phyloP scores from a whole-genome alignment of 768 basidiomycete genomes.

The Glaciozyma antarctica region DNA sequence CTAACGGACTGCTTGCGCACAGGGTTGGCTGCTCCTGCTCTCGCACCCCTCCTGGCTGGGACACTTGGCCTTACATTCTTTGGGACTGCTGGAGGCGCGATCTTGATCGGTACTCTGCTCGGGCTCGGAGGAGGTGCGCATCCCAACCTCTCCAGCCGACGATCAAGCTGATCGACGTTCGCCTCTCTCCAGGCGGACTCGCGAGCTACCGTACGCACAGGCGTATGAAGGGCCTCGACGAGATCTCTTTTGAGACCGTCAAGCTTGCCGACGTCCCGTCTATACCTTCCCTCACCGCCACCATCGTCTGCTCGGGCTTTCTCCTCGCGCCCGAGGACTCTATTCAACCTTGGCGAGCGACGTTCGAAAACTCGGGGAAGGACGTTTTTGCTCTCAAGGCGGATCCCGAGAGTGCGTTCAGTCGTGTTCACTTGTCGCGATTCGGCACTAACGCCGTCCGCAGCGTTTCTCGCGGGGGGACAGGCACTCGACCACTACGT shows the following conservation, averaged over 20 bases:
- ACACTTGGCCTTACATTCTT: slow-evolving; percentile 26
- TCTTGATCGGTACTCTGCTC: slow-evolving; percentile 34
- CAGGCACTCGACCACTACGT: slow-evolving; percentile 37
- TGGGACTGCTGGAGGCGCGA: slow-evolving; percentile 29
- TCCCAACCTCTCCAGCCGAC: neutral
- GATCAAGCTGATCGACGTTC: neutral
- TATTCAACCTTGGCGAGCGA: slow-evolving; percentile 36
- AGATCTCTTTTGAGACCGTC: slow-evolving; percentile 29
- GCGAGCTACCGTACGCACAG: slow-evolving; percentile 32
- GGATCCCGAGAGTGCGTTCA: slow-evolving; percentile 38
- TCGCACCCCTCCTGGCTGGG: slow-evolving; percentile 29
- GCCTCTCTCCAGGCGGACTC: slow-evolving; percentile 16
- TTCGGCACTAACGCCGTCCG: neutral
- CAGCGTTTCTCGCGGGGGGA: slow-evolving; percentile 38
- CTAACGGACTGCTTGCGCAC: neutral
- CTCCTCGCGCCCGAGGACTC: slow-evolving; percentile 41
- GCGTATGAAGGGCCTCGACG: slow-evolving; percentile 33
- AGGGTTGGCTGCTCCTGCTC: slow-evolving; percentile 34
- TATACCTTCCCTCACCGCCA: slow-evolving; percentile 31
- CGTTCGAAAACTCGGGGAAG: slow-evolving; percentile 28
- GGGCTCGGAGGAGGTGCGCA: slow-evolving; percentile 30
- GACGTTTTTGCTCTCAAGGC: slow-evolving; percentile 43
- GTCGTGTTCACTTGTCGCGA: slow-evolving; percentile 20
- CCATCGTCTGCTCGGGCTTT: slow-evolving; percentile 43
- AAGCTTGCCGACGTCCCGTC: slow-evolving; percentile 24